Base-by-base conservation (phyloP, 208 protist genomes). In the Trypanosoma lewisi region DNA sequence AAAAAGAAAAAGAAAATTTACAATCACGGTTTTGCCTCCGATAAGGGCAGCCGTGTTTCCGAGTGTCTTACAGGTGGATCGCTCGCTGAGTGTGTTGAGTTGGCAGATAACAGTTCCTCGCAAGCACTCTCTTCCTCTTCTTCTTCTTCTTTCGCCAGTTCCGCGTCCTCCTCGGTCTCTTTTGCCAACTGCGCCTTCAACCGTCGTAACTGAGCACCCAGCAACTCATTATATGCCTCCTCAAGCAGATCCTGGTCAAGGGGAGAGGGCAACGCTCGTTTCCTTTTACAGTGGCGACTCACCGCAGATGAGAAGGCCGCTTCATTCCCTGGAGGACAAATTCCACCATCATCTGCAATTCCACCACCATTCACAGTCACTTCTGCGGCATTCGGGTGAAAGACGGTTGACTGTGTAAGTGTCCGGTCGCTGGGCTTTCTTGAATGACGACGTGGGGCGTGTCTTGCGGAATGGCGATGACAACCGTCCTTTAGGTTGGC, bases 1-100 rank as follows among this genome's bases (percentile, higher is more conserved):
- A n/a, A n/a, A n/a, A n/a, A n/a, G n/a, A n/a, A n/a, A 59, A 27
- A 64, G 48, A 23, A 70, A 62, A 58, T 4, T 36, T 39, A 16
- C 36, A 39, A 6, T 39, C 12, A 16, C 8, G 36, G 36, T 39
- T 6, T 16, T 39, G 36, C 12, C 23, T 25, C n/a, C 41, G 34
- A 67, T 53, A 28, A 60, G 44, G 5, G 36, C 37, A 49, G 27
- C 49, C 48, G 41, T 36, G 42, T 47, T 34, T 44, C 37, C 12
- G 50, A 41, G 27, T 55, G 30, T 49, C 48, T 9, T 30, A 30
- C 47, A 31, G 23, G 47, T 30, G 27, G 47, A 31, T 9, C 19
- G 4, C 9, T 2, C 3, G 19, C 5, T 4, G 1, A 3, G 23
- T 8, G 47, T 4, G 27, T 2, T 11, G 23, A 51, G 47, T 2